Evolutionary conservation across 441 rosid genomes (phyloP).

Genomic region (Gossypium schwendimanii): DNA sequence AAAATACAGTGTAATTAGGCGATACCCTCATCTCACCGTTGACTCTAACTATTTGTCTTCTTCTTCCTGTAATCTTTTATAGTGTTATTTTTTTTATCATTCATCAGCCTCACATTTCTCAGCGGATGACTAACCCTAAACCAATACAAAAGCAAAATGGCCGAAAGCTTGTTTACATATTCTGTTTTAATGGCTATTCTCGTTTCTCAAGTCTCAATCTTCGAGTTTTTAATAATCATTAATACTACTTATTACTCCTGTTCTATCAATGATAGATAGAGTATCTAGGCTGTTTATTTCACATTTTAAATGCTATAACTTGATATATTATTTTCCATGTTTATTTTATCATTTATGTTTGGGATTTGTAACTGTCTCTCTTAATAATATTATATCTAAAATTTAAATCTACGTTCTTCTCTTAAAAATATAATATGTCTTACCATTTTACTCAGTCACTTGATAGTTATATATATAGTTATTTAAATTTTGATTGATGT

Average conservation of each 20-base stretch:
- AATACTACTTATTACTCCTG: neutral
- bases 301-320: neutral
- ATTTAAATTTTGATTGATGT: too few species aligned
- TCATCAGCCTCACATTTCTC: neutral
- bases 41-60: slow-evolving; percentile 1
- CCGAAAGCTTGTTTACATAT: too few species aligned
- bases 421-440: too few species aligned
- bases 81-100: neutral
- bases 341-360: too few species aligned
- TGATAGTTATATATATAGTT: too few species aligned
- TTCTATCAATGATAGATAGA: neutral
- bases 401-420: too few species aligned
- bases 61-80: neutral
- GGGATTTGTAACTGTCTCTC: too few species aligned
- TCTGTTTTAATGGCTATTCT: neutral
- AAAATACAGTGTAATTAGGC: neutral
- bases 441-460: too few species aligned
- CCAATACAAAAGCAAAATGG: neutral
- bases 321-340: neutral
- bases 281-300: neutral
- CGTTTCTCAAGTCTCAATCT: neutral
- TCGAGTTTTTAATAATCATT: neutral
- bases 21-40: neutral
- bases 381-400: too few species aligned
- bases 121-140: neutral